Conservation (phyloP, 768 basidiomycete species). For the Wakefieldia striispora region DNA sequence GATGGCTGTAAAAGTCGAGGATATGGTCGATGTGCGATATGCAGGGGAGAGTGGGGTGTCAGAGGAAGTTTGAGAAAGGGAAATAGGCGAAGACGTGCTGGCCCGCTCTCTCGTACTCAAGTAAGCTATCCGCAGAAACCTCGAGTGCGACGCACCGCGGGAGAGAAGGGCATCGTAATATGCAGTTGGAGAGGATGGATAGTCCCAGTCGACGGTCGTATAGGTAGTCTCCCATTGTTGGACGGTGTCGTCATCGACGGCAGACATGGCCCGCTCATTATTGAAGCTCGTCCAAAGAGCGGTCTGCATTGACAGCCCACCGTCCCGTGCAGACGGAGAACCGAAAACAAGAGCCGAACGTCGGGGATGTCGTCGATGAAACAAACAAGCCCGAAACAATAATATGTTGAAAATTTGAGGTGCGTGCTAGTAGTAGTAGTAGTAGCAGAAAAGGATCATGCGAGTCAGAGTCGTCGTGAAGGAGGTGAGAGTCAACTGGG, state of each 20-base stretch:
- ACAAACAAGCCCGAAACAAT: not conserved
- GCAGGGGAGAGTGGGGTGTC: too few species aligned
- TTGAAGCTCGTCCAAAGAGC: constrained; percentile 12
- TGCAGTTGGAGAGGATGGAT: constrained; percentile 13
- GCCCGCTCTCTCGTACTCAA: constrained; percentile 8
- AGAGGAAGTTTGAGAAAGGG: constrained; percentile 1
- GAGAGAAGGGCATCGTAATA: constrained; percentile 22
- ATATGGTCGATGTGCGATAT: constrained; percentile 2
- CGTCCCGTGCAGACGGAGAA: constrained; percentile 2
- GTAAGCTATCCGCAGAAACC: constrained; percentile 26
- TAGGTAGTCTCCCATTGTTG: constrained; percentile 12
- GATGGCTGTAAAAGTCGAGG: not conserved
- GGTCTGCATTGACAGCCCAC: constrained; percentile 11
- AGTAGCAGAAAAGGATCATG: not conserved
- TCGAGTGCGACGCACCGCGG: constrained; percentile 26
- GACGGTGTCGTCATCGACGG: not conserved
- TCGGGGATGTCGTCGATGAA: not conserved
- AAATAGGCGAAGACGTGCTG: not conserved
- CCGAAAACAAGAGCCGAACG: not conserved
- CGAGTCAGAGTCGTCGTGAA: not conserved
- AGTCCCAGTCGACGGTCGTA: constrained; percentile 21
- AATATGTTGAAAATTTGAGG: too few species aligned
- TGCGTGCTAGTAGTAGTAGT: too few species aligned
- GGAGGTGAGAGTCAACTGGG: not conserved
- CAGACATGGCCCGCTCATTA: constrained; percentile 1